These are phyloP conservation scores for Salix suchowensis DNA, from an alignment of 345 rosid genomes.

Conservation along the genomic window DNA sequence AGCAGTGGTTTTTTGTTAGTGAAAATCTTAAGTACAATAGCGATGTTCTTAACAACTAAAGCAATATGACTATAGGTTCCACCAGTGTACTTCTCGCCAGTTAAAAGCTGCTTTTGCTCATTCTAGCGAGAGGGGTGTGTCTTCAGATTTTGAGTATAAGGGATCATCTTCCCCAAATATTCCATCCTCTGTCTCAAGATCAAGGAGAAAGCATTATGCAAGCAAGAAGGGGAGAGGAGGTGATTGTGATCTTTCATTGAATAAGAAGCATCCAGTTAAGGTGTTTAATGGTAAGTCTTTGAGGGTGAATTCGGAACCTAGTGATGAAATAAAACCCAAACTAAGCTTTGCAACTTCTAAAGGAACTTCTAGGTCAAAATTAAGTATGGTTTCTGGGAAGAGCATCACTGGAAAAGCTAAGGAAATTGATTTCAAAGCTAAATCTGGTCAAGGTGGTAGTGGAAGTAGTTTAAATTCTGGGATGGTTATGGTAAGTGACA, in stretches of 20 bases:
- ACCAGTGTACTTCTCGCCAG: slow-evolving; percentile 44
- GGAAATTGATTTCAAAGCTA: slow-evolving; percentile 12
- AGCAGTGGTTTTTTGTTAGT: neutral
- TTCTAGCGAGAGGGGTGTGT: slow-evolving; percentile 21
- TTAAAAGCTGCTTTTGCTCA: slow-evolving; percentile 41
- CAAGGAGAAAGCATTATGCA: slow-evolving; percentile 52
- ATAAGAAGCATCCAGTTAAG: slow-evolving; percentile 28
- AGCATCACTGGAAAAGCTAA: slow-evolving; percentile 13
- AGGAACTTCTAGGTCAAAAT: slow-evolving; percentile 27
- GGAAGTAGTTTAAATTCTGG: slow-evolving; percentile 15
- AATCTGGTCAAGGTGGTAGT: neutral
- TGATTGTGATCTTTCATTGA: slow-evolving; percentile 9
- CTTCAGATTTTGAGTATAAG: slow-evolving; percentile 20
- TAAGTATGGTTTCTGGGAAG: slow-evolving; percentile 24
- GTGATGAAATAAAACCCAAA: slow-evolving; percentile 29
- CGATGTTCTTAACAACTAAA: neutral
- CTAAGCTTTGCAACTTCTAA: slow-evolving; percentile 21
- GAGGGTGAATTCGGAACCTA: slow-evolving; percentile 4
- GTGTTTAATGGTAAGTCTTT: slow-evolving; percentile 27
- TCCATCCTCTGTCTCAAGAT: slow-evolving; percentile 52
- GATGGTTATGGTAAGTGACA: slow-evolving; percentile 19
- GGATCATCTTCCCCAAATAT: slow-evolving; percentile 35
- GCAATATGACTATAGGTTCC: slow-evolving; percentile 41
- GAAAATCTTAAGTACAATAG: neutral
- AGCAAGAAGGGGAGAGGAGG: slow-evolving; percentile 29